phyloP scores from a whole-genome alignment of 768 basidiomycete genomes.

The Mycena albidolilacea region DNA sequence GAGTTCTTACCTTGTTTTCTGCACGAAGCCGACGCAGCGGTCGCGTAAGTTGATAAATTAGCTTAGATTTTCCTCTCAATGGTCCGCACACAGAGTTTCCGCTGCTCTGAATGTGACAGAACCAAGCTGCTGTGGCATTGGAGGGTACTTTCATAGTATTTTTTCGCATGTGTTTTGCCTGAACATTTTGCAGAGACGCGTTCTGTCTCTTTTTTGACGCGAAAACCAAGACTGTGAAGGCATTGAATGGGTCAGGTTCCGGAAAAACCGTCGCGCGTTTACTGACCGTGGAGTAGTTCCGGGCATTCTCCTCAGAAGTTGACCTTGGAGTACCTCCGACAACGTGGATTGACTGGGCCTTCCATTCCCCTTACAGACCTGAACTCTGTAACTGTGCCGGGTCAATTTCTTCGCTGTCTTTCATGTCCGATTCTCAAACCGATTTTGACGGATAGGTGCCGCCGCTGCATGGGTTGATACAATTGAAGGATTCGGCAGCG shows the following conservation, averaged over 20 bases:
- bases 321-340: conserved; percentile 78
- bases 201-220: conserved; percentile 96
- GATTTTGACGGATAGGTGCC: conserved; percentile 69
- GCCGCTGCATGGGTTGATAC: conserved; percentile 97
- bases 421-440: conserved; percentile 19
- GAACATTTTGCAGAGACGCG: conserved; percentile 71
- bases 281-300: conserved; percentile 54
- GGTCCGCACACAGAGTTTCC: conserved; percentile 60
- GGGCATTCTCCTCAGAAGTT: conserved; percentile 89
- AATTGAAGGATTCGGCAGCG: conserved; percentile 85
- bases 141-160: conserved; percentile 69
- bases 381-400: conserved; percentile 94
- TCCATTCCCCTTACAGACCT: conserved; percentile 86
- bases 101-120: conserved; percentile 95
- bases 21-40: conserved; percentile 88
- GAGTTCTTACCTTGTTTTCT: conserved; percentile 5
- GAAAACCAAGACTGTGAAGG: conserved; percentile 84
- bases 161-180: not conserved
- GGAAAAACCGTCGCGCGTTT: not conserved
- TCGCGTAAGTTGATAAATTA: conserved; percentile 61
- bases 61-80: not conserved
- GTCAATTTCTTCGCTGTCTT: conserved; percentile 48
- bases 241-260: conserved; percentile 76
- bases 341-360: conserved; percentile 75
- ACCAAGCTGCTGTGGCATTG: conserved; percentile 92